Evolutionary conservation across 1,284 basidiomycete species (phyloP).

Genomic region (Gymnopus androsaceus): DNA sequence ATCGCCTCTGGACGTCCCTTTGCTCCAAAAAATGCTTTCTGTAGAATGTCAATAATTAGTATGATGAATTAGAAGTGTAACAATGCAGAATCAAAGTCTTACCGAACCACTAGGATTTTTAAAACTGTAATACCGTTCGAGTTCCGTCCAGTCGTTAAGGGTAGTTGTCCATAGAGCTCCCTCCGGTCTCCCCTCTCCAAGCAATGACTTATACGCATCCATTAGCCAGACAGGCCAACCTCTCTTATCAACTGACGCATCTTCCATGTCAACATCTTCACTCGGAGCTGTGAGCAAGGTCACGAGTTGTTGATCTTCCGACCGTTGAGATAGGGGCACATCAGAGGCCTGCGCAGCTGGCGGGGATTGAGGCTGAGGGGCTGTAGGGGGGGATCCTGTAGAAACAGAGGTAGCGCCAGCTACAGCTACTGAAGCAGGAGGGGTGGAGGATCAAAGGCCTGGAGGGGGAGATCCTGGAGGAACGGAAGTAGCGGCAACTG

Average conservation of each 20-base stretch:
- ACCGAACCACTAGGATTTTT: neutral
- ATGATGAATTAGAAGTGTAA: neutral
- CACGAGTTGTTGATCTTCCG: too few species aligned
- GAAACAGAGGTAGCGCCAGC: too few species aligned
- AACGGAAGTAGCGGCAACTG: too few species aligned
- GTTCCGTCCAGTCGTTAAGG: neutral
- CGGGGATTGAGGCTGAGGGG: too few species aligned
- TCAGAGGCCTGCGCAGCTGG: too few species aligned
- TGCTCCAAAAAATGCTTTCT: neutral
- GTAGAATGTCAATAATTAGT: neutral
- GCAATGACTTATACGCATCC: neutral
- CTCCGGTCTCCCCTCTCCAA: neutral
- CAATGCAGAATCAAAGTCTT: neutral
- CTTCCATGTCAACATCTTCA: neutral
- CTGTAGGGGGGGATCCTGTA: too few species aligned
- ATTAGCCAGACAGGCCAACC: neutral
- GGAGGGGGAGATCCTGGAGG: too few species aligned
- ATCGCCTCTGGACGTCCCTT: neutral
- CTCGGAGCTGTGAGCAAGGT: too few species aligned
- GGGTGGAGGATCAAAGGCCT: too few species aligned
- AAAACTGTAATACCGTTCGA: neutral
- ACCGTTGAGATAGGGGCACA: too few species aligned
- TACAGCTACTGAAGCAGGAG: too few species aligned
- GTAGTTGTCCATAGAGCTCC: neutral
- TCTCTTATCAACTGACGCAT: neutral